Base-by-base conservation (phyloP, 768 basidiomycete genomes). In the Pisolithus microcarpus region DNA sequence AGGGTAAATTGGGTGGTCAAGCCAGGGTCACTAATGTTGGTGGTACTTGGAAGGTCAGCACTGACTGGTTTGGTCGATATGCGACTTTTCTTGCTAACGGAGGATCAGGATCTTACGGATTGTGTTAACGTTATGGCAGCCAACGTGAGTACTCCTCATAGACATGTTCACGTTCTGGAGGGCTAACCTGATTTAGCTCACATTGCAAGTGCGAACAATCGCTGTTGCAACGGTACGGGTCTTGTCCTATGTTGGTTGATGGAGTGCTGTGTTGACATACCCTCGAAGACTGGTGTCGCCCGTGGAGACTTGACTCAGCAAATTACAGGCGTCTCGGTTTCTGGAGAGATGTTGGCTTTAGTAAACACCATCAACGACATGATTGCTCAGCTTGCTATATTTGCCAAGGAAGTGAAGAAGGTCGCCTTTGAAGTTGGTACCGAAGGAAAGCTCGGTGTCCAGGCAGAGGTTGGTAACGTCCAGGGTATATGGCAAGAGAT, bases 401-500 rank as follows among this genome's bases (percentile, higher is more conserved):
- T 86, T 65, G 84, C 84, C 45, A 77, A 80, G 24, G 84, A 87
- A 62, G 86, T 97, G 52, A 97, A 93, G 69, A 90, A 95, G 62
- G 95, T 99, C 49, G 96, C 96, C 2, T 75, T 92, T 31, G 94
- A 99, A 67, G 95, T 99, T 62, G 95, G 95, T 43, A 97, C 95
- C 13, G 93, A 97, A 62, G 95, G 96, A n/a, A 97, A 97, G 70
- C 74, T 98, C 5, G 95, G 96, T 58, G 96, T 95, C 0, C 94
- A 96, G 62, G 96, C 96, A 4, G 91, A 97, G 66, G 91, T 97
- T 7, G 92, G 91, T 52, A 91, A 93, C 51, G 89, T 98, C 6
- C 91, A 97, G 64, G 96, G 96, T 37, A 94, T 92, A 31, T 99
- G 96, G 96, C 90, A 94, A 61, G 93, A 95, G 66, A 98, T 99